Conservation (phyloP, 2,329 filamentous ascomycete genomes). For the Talaromyces sp. region DNA sequence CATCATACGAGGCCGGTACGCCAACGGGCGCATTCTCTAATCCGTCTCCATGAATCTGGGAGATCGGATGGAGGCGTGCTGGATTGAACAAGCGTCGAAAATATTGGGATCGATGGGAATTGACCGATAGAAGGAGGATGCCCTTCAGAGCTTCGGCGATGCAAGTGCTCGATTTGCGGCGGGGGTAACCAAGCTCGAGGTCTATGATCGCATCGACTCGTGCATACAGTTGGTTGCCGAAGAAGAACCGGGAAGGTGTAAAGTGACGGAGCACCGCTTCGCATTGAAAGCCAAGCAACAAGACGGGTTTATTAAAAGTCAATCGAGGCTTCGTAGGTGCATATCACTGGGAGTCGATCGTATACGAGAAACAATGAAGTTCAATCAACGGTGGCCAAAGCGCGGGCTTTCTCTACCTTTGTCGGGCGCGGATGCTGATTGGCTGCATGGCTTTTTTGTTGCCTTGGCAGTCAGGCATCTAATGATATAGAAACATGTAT, state of each 20-base stretch:
- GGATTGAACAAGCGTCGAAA: not conserved
- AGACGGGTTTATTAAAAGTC: not conserved
- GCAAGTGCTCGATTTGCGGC: not conserved
- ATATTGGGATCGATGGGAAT: not conserved
- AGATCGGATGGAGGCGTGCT: not conserved
- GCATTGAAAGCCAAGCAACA: not conserved
- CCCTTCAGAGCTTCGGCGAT: not conserved
- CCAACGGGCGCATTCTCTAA: slow-evolving; percentile 2
- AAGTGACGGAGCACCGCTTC: not conserved
- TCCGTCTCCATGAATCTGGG: slow-evolving; percentile 6
- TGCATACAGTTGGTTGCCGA: not conserved
- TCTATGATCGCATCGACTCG: not conserved
- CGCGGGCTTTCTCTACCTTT: not conserved
- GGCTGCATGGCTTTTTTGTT: not conserved
- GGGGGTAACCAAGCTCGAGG: not conserved
- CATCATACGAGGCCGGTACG: not conserved
- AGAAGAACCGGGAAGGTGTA: not conserved
- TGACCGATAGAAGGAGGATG: not conserved
- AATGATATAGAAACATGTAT: not conserved
- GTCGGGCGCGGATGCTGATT: not conserved
- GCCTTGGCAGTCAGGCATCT: not conserved
- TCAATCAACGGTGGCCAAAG: not conserved
- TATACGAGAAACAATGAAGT: not conserved
- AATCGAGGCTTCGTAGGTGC: not conserved
- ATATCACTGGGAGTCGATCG: not conserved